These are phyloP conservation scores for Gossypium sturtianum DNA, from an alignment of 345 rosid genomes.

Conservation along the genomic window DNA sequence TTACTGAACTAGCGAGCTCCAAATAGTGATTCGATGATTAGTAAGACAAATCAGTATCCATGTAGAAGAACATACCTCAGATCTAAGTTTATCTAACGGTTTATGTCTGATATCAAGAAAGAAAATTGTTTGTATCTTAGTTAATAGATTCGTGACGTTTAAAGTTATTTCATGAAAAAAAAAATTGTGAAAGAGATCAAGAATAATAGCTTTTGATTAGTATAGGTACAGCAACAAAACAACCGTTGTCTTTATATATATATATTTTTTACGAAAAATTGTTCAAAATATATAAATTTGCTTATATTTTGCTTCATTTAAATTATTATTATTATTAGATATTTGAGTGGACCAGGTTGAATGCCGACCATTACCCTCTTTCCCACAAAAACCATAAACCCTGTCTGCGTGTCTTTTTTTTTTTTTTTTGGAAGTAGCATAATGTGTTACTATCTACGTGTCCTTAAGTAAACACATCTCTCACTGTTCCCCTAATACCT, in stretches of 20 bases:
- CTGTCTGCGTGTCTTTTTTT: background rate
- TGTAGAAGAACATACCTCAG: too few species aligned
- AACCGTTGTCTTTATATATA: too few species aligned
- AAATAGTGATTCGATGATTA: too few species aligned
- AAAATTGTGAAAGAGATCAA: too few species aligned
- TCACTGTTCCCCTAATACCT: background rate
- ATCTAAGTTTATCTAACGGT: too few species aligned
- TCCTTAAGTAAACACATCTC: background rate
- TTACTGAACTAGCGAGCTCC: fast-evolving
- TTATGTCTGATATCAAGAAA: too few species aligned
- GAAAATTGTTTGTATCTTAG: fast-evolving
- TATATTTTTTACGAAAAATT: too few species aligned
- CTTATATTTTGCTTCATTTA: too few species aligned
- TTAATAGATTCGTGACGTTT: fast-evolving
- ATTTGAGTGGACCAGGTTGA: background rate
- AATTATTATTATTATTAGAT: too few species aligned
- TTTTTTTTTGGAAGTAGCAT: background rate
- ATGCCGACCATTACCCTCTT: background rate
- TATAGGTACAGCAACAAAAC: too few species aligned
- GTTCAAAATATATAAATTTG: too few species aligned
- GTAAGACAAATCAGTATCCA: fast-evolving
- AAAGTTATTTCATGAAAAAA: fast-evolving
- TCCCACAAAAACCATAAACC: background rate
- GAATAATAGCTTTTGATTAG: too few species aligned
- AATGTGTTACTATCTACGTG: background rate